Evolutionary conservation across 164 flowering plant genomes (phyloP).

Genomic region (Chimonanthus salicifolius): DNA sequence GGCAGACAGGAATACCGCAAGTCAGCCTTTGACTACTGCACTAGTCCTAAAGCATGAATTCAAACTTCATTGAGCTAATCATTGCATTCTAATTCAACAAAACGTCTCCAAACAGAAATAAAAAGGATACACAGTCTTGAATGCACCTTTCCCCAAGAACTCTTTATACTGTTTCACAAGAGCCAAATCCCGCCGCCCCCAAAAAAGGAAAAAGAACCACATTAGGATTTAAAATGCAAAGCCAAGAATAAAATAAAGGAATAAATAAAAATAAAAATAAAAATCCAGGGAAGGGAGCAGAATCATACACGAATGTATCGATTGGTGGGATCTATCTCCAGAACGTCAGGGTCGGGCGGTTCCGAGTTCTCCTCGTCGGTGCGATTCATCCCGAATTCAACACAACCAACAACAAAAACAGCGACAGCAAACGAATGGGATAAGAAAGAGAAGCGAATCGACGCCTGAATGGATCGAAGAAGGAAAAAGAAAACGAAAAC

Average conservation of each 20-base stretch:
- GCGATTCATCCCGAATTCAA: background rate
- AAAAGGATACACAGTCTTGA: slow-evolving; percentile 49
- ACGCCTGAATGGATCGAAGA: too few species aligned
- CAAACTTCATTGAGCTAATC: too few species aligned
- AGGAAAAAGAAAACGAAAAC: too few species aligned
- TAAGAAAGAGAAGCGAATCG: background rate
- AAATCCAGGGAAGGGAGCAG: background rate
- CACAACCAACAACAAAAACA: background rate
- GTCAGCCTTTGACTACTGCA: too few species aligned
- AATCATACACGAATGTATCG: slow-evolving; percentile 49
- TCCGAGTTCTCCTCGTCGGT: slow-evolving; percentile 9
- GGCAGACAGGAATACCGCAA: too few species aligned
- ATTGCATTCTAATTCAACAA: background rate
- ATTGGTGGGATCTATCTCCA: slow-evolving; percentile 41
- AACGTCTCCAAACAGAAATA: background rate
- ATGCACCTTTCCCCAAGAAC: slow-evolving; percentile 61
- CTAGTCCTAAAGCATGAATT: too few species aligned
- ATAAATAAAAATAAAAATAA: background rate
- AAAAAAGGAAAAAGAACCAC: background rate
- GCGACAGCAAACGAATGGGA: background rate
- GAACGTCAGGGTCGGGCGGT: slow-evolving; percentile 36
- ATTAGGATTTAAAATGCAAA: background rate
- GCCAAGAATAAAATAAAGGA: background rate
- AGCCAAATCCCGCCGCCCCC: background rate
- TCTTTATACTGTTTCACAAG: slow-evolving; percentile 43